These are phyloP conservation scores for Blastobotrys capitulatus DNA, from an alignment of 1,139 yeast species.

Conservation along the genomic window DNA sequence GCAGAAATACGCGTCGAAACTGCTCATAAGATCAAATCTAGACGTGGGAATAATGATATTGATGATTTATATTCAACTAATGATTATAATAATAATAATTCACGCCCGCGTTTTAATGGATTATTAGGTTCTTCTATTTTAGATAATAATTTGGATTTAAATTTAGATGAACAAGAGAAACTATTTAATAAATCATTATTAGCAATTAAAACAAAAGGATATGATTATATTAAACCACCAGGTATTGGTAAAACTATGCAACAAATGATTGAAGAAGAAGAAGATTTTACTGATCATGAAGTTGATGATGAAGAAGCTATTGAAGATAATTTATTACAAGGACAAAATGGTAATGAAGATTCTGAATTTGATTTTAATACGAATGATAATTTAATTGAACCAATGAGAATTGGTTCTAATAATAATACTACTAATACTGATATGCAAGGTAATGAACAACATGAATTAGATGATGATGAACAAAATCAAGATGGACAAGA, in stretches of 20 bases:
- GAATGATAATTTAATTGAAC: background rate
- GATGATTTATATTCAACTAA: background rate
- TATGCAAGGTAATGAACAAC: background rate
- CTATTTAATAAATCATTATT: constrained; percentile 14
- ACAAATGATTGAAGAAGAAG: constrained; percentile 20
- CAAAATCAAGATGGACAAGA: constrained; percentile 17
- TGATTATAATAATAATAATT: background rate
- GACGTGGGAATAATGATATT: background rate
- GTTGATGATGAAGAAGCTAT: constrained; percentile 18
- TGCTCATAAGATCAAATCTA: background rate
- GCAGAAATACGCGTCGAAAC: background rate
- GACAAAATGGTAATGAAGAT: constrained; percentile 17
- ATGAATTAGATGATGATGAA: background rate
- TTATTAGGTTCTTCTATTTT: too few species aligned
- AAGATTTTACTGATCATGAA: constrained; percentile 15
- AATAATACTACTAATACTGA: background rate
- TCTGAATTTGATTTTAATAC: constrained; percentile 20
- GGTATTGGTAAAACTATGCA: constrained; percentile 24
- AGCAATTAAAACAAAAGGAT: constrained; percentile 25
- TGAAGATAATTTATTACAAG: constrained; percentile 9
- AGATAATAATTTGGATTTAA: background rate
- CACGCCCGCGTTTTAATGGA: too few species aligned
- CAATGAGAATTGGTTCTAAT: background rate
- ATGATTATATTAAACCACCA: constrained; percentile 22
- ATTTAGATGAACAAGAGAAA: constrained; percentile 11